Base-by-base conservation (phyloP, 2,329 filamentous ascomycete species). In the Ophiosphaerella herpotricha region DNA sequence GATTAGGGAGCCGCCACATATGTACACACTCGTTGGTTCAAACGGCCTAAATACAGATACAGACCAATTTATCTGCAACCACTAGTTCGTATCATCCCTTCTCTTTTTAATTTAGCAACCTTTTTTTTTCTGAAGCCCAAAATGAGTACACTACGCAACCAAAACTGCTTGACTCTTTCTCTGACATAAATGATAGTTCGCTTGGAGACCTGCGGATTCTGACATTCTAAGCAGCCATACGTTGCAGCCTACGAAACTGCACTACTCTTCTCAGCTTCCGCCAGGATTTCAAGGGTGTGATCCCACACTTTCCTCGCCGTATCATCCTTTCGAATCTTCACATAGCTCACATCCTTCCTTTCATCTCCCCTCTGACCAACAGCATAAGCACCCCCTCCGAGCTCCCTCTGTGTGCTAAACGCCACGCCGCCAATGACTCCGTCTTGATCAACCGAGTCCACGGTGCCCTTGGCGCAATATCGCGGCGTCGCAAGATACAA, bases 241-340 rank as follows among this genome's bases (percentile, higher is more conserved):
- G 26, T 5, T 29, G 7, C 5, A 7, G 9, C 26, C 9, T 29
- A 29, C 26, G 13, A 32, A 5, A 23, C 23, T 4, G 21, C 7
- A 12, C 9, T 40, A 21, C 26, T 40, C 24, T 21, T 39, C 1
- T 39, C n/a, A 45, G 38, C 14, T 16, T 26, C 16, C 12, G 31
- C 24, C 13, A 45, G 32, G 4, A 45, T 23, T 24, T 66, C 64
- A 36, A 62, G 55, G 1, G 66, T 71, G 54, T 72, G 68, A 12
- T 52, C 50, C 69, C 68, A 71, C n/a, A 73, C 58, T 48, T 56
- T 67, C 41, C 63, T 52, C 29, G 47, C 57, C 1, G 63, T 66
- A 26, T 67, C 64, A n/a, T 63, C 52, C 21, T 50, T 55, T 40
- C 64, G 57, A 50, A 63, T 39, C 14, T 50, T 56, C 21, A 38